These are phyloP conservation scores for Heimioporus sp. DNA, from an alignment of 768 basidiomycete species.

Conservation along the genomic window DNA sequence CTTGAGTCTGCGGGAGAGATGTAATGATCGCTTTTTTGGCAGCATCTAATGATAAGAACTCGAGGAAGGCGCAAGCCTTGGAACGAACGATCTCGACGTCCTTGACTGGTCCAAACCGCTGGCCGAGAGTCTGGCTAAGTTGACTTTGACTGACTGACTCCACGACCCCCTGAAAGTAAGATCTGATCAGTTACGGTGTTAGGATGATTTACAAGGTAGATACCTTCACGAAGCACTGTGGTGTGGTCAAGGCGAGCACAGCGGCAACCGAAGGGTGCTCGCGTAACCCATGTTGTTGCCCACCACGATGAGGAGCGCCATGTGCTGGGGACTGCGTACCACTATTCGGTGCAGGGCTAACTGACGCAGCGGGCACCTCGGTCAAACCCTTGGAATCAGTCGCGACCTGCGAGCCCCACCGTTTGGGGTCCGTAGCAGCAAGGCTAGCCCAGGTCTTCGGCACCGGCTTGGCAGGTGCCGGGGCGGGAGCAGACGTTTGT, in stretches of 20 bases:
- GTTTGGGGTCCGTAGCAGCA: constrained; percentile 77
- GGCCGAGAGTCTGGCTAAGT: constrained; percentile 48
- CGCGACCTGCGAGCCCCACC: constrained; percentile 84
- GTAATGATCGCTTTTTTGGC: constrained; percentile 85
- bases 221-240: constrained; percentile 94
- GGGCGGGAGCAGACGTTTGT: constrained; percentile 23
- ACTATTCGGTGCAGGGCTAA: constrained; percentile 42
- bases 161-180: constrained; percentile 57
- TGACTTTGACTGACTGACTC: constrained; percentile 56
- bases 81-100: constrained; percentile 84
- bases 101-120: constrained; percentile 78
- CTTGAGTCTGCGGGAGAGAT: constrained; percentile 60
- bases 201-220: constrained; percentile 5
- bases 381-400: constrained; percentile 75
- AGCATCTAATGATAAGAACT: constrained; percentile 73
- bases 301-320: constrained; percentile 31
- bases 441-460: constrained; percentile 93
- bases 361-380: constrained; percentile 48
- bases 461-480: constrained; percentile 39
- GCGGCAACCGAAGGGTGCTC: constrained; percentile 49
- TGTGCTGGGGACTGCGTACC: constrained; percentile 34
- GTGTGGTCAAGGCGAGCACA: constrained; percentile 60
- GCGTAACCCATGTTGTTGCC: constrained; percentile 37
- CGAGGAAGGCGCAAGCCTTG: constrained; percentile 94
- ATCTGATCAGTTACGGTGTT: not conserved